Evolutionary conservation across 2,329 filamentous ascomycete species (phyloP).

Genomic region (Fusarium albidum): DNA sequence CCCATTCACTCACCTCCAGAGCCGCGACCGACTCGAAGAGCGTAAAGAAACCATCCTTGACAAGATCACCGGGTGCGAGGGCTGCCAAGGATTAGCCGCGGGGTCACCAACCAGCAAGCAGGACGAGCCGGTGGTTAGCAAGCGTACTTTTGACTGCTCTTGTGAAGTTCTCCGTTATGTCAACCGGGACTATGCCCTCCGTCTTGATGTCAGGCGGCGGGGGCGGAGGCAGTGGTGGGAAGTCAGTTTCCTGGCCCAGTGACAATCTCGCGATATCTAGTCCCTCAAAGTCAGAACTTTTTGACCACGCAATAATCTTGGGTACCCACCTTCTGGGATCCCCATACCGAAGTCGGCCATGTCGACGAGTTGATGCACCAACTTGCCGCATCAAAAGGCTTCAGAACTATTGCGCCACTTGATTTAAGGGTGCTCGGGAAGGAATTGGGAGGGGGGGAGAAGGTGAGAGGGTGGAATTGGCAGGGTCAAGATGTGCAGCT

Average conservation of each 20-base stretch:
- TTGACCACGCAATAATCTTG: slow-evolving; percentile 13
- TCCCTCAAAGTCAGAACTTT: slow-evolving; percentile 38
- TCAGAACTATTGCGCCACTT: not conserved
- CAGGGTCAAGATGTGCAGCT: slow-evolving; percentile 8
- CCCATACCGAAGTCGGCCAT: slow-evolving; percentile 49
- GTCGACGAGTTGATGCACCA: slow-evolving; percentile 12
- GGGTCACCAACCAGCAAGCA: slow-evolving; percentile 13
- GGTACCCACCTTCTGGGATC: slow-evolving; percentile 47
- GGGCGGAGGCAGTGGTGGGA: slow-evolving; percentile 47
- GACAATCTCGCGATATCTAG: slow-evolving; percentile 54
- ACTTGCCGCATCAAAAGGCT: slow-evolving; percentile 28
- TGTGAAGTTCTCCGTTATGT: slow-evolving; percentile 66
- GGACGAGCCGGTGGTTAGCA: slow-evolving; percentile 1
- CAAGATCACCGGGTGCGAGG: slow-evolving; percentile 79
- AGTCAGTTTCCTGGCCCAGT: slow-evolving; percentile 45
- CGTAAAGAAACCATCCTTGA: slow-evolving; percentile 95
- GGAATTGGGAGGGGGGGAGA: not conserved
- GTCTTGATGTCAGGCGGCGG: slow-evolving; percentile 52
- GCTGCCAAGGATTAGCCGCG: slow-evolving; percentile 58
- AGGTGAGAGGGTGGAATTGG: slow-evolving; percentile 19
- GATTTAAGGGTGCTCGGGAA: not conserved
- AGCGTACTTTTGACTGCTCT: slow-evolving; percentile 61
- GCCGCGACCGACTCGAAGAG: slow-evolving; percentile 93
- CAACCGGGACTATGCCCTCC: slow-evolving; percentile 62
- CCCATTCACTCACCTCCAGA: slow-evolving; percentile 65